phyloP scores from a whole-genome alignment of 345 rosid genomes.

The Firmiana major region DNA sequence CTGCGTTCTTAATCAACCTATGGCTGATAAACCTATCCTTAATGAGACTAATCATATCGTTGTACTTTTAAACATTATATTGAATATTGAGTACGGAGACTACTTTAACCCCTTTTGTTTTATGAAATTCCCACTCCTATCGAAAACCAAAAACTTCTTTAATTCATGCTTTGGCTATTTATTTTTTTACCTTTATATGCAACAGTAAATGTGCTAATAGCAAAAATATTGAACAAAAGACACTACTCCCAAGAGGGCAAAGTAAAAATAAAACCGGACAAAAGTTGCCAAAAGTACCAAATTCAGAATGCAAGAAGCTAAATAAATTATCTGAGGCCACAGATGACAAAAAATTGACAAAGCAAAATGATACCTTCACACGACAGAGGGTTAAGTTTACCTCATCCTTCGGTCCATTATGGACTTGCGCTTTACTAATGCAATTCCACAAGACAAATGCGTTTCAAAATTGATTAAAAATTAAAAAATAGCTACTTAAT shows the following conservation, averaged over 20 bases:
- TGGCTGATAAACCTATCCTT: too few relatives aligned
- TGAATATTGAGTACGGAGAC: too few relatives aligned
- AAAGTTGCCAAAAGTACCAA: not conserved
- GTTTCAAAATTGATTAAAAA: not conserved
- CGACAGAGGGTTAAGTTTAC: not conserved
- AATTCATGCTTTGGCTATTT: too few relatives aligned
- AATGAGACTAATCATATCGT: too few relatives aligned
- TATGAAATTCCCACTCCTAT: too few relatives aligned
- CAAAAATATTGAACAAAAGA: too few relatives aligned
- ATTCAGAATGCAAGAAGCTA: not conserved
- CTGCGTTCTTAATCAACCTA: too few relatives aligned
- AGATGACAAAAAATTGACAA: not conserved
- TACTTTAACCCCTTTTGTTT: too few relatives aligned
- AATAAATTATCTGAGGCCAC: not conserved
- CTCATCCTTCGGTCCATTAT: not conserved
- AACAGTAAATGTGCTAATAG: too few relatives aligned
- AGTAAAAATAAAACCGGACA: not conserved
- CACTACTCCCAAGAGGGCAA: not conserved
- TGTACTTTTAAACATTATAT: too few relatives aligned
- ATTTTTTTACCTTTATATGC: too few relatives aligned
- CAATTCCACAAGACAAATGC: not conserved
- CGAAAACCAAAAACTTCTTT: too few relatives aligned
- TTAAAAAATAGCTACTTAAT: constrained; percentile 3
- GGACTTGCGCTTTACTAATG: not conserved
- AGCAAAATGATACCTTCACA: not conserved